Base-by-base conservation (phyloP, 2,329 filamentous ascomycete genomes). In the Grosmannia clavigera region DNA sequence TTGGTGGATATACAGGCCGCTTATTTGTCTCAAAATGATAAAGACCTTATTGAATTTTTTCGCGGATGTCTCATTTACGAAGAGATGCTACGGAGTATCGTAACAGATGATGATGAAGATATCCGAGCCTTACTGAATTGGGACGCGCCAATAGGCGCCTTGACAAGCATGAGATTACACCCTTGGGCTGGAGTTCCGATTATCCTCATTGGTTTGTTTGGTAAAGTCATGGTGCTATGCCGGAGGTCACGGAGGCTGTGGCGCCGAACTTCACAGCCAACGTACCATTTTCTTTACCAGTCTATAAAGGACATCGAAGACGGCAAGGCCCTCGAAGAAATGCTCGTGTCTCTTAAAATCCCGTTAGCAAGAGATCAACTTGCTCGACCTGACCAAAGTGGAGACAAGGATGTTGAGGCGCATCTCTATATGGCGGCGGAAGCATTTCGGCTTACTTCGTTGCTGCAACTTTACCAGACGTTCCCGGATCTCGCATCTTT, bases 381-480 rank as follows among this genome's bases (percentile, higher is more conserved):
- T 16, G 27, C 6, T 19, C 22, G n/a, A 9, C 19, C 43, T 2
- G 27, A 10, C 6, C 9, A 43, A 16, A 61, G 61, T 5, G 65
- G 61, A 57, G 64, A 65, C 2, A 68, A 70, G 6, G 72, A 68
- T 0, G 70, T 68, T 3, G 70, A 73, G 48, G 60, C 64, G 0
- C 71, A 75, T 58, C 68, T 75, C 1, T 66, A 68, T 16, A 63
- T 67, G 1, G 71, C 72, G 0, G 72, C 71, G 2, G 73, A 75
- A 53, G 72, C 72, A 0, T 74, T 74, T 48, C 68, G 70, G 1
- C 64, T 75, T 0, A 68, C 70, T 0, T 70, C 73, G 0, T 61
- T 75, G 19, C 64, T 75, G 3, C 73, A 75, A 43, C 69, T 75
- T 1, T 75, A 75, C 62, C 69, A 73, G 55, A 74, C 72, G 1